Evolutionary conservation across 139 green algal species (phyloP), one percentile per base, ranked within the genome.

Genomic region (Trebouxia sp.): DNA sequence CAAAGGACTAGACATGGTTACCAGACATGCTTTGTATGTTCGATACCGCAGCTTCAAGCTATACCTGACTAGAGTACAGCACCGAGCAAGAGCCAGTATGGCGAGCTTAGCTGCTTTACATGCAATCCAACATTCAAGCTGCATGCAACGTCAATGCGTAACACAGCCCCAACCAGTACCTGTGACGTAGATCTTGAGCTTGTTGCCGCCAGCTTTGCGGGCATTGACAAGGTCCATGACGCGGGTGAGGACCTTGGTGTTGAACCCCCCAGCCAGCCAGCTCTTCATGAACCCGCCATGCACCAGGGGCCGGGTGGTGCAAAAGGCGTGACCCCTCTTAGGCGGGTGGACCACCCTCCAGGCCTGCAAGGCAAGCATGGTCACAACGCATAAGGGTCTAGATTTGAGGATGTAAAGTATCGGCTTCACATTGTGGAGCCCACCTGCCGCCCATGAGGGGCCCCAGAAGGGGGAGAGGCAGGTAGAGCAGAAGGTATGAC

Each of bases 281-380:
- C 35, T 53, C 8, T 69, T 65, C 58, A 78, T 67, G 58, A 85
- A 81, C 5, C 81, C 81, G 10, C 5, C 65, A 55, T 85, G 81
- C 37, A 81, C 74, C 32, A 58, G 9, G 43, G 81, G 81, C 2
- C 58, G 56, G 9, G 28, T 72, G 9, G 14, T 5, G 9, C 17
- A 30, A 1, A 51, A 77, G 7, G n/a, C 35, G 12, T 53, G 6
- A 6, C 81, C 81, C 32, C 81, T 50, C 45, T 62, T 58, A 28
- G 81, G 81, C 14, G 74, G 74, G 47, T 85, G 81, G 24, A 45
- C n/a, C 3, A 56, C 45, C 24, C 75, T 43, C 81, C 81, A 85
- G 24, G 81, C 81, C 81, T 85, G 80, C 56, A 43, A 3, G 24
- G 0, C 26, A 0, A 14, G 7, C 53, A 9, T 9, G 7, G 3